Percentiles rank a stretch among this genome's conserved stretches.
These are phyloP conservation scores for Thecaphora frezii DNA, from an alignment of 1,284 basidiomycete species.

Conservation along the genomic window DNA sequence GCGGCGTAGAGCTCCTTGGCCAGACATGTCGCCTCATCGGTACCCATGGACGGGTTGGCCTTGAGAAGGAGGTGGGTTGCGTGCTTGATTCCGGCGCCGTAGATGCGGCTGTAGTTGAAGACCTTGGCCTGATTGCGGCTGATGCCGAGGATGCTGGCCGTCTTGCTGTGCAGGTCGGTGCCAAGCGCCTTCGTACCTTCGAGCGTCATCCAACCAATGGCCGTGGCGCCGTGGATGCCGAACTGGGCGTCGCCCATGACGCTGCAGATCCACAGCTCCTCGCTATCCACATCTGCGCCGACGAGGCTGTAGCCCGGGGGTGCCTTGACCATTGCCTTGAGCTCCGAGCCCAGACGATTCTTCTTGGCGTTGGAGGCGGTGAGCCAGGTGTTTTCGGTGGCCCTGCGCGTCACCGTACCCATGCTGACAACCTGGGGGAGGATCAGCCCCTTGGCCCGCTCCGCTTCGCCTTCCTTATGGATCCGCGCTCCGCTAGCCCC, in stretches of 20 bases:
- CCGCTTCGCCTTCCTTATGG: conserved; percentile 31
- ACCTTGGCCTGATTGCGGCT: conserved; percentile 95
- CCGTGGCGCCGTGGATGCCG: conserved; percentile 92
- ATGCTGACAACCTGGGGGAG: conserved; percentile 94
- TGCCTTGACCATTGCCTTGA: conserved; percentile 95
- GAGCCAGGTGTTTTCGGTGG: conserved; percentile 97
- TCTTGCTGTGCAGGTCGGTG: conserved; percentile 96
- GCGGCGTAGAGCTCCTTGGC: conserved; percentile 86
- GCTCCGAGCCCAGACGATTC: conserved; percentile 93
- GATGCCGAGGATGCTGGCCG: conserved; percentile 88
- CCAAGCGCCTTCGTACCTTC: conserved; percentile 96
- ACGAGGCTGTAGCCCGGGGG: conserved; percentile 92
- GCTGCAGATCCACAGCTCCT: conserved; percentile 98
- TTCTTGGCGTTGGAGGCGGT: conserved; percentile 97
- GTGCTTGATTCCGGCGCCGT: conserved; percentile 94
- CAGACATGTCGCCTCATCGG: conserved; percentile 75
- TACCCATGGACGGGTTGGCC: conserved; percentile 76
- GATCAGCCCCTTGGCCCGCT: conserved; percentile 80
- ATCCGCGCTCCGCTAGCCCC: conserved; percentile 39
- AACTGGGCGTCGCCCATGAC: conserved; percentile 99
- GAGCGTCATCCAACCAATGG: conserved; percentile 99
- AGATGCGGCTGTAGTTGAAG: conserved; percentile 99
- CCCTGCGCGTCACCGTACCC: conserved; percentile 95
- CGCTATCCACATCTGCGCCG: conserved; percentile 96
- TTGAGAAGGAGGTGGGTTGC: conserved; percentile 87